A percentile compares a stretch with the other conserved stretches of the same genome.
These are phyloP conservation scores for Leishmania major DNA, from an alignment of 208 protist genomes.

Conservation along the genomic window DNA sequence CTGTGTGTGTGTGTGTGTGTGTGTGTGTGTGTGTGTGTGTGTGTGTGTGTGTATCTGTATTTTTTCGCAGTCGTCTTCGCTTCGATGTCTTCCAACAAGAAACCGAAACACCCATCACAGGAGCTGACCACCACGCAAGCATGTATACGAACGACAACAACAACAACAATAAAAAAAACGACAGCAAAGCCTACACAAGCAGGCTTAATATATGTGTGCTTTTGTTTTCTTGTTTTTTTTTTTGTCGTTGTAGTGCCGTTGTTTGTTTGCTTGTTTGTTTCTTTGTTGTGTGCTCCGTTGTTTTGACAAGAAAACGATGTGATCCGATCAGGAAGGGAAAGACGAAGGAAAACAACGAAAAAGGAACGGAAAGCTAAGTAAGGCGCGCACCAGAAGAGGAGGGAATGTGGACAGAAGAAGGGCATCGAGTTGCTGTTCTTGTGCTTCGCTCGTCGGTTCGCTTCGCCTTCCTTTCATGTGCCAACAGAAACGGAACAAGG, in stretches of 20 bases:
- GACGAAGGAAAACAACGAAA: background rate
- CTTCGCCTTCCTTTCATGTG: conserved; percentile 17
- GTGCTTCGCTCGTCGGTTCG: background rate
- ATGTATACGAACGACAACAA: background rate
- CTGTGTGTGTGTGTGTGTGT: too few relatives aligned
- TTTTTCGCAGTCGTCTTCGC: background rate
- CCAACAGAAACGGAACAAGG: background rate
- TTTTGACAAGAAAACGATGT: too few relatives aligned
- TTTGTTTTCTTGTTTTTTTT: background rate
- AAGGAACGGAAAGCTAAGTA: background rate
- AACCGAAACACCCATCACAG: background rate
- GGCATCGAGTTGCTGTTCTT: background rate
- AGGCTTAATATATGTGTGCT: background rate
- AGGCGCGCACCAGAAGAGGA: background rate
- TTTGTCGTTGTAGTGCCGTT: background rate
- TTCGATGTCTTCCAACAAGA: background rate
- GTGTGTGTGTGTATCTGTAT: background rate
- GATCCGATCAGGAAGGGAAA: too few relatives aligned
- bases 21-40: too few relatives aligned
- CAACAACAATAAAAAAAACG: too few relatives aligned
- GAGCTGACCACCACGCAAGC: background rate
- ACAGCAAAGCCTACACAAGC: too few relatives aligned
- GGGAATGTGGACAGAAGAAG: background rate
- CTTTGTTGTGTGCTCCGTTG: too few relatives aligned
- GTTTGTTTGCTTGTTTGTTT: background rate